phyloP scores from a whole-genome alignment of 352 stramenopile species.

The Phytophthora citricola region DNA sequence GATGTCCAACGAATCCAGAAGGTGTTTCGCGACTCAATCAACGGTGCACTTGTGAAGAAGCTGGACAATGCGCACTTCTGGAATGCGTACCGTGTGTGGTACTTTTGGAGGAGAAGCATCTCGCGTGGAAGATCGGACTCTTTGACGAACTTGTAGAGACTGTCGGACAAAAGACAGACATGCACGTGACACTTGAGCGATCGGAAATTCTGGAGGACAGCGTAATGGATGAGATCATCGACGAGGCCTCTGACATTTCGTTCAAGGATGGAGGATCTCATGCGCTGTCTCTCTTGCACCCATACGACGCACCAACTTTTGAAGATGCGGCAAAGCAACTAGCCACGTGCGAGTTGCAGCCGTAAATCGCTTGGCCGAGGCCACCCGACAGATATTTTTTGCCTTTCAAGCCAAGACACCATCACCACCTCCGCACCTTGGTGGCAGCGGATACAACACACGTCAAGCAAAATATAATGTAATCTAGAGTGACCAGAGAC shows the following conservation, averaged over 20 bases:
- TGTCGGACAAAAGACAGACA: constrained; percentile 61
- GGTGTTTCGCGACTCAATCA: constrained; percentile 89
- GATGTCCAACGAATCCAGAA: constrained; percentile 97
- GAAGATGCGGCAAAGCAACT: constrained; percentile 54
- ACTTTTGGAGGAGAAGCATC: constrained; percentile 84
- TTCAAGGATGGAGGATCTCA: constrained; percentile 37
- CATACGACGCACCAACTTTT: constrained; percentile 47
- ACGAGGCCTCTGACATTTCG: constrained; percentile 36
- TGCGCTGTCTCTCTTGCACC: constrained; percentile 34
- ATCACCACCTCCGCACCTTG: constrained; percentile 29
- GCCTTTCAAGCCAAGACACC: constrained; percentile 27
- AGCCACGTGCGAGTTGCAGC: constrained; percentile 48
- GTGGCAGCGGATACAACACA: constrained; percentile 39
- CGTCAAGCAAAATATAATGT: constrained; percentile 48
- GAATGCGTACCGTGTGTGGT: constrained; percentile 75
- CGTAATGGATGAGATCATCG: constrained; percentile 52
- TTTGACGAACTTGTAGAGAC: constrained; percentile 84
- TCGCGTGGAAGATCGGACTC: constrained; percentile 73
- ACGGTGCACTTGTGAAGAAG: constrained; percentile 78
- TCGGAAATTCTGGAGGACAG: constrained; percentile 52
- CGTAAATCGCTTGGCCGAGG: constrained; percentile 26
- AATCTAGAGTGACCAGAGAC: constrained; percentile 50
- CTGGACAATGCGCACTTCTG: constrained; percentile 89
- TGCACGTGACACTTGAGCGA: constrained; percentile 45
- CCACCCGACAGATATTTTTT: constrained; percentile 14